Percentiles rank a stretch among this genome's conserved stretches.
phyloP scores from a whole-genome alignment of 352 stramenopile genomes.

The Aphanomyces cochlioides region DNA sequence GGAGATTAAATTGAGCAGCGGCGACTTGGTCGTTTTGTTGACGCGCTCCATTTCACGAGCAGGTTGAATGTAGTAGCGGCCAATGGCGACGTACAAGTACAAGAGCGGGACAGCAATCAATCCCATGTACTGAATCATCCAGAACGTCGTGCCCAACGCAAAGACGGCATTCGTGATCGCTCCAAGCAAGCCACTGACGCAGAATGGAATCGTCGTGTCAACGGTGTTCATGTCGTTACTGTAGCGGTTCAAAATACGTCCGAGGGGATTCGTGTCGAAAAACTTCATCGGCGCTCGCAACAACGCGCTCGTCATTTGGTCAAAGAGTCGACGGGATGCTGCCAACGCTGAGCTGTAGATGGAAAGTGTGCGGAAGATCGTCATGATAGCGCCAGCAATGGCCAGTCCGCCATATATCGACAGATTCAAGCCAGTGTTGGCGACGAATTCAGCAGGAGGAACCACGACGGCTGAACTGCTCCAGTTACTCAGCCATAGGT shows the following conservation, averaged over 20 bases:
- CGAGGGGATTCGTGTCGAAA: slow-evolving; percentile 91
- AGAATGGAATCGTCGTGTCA: slow-evolving; percentile 64
- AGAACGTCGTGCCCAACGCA: slow-evolving; percentile 71
- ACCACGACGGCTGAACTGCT: background rate
- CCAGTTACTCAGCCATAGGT: slow-evolving; percentile 23
- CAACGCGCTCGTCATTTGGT: slow-evolving; percentile 80
- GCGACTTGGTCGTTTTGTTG: slow-evolving; percentile 45
- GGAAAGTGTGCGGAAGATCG: slow-evolving; percentile 55
- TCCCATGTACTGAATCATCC: slow-evolving; percentile 74
- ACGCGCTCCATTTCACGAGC: slow-evolving; percentile 53
- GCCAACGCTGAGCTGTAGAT: slow-evolving; percentile 57
- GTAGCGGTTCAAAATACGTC: slow-evolving; percentile 89
- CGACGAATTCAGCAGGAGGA: background rate
- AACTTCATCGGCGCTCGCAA: slow-evolving; percentile 89
- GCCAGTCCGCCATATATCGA: slow-evolving; percentile 57
- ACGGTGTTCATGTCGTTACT: slow-evolving; percentile 90
- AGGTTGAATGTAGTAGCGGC: slow-evolving; percentile 44
- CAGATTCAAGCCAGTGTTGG: slow-evolving; percentile 38
- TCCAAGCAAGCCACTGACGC: background rate
- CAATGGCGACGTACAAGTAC: slow-evolving; percentile 74
- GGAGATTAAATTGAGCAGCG: slow-evolving; percentile 50
- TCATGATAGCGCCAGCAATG: slow-evolving; percentile 48
- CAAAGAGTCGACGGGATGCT: slow-evolving; percentile 69
- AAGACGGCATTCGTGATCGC: slow-evolving; percentile 70
- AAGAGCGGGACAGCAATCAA: slow-evolving; percentile 75